Conservation (phyloP, 2,329 filamentous ascomycete species). For the Samsoniella hepiali region DNA sequence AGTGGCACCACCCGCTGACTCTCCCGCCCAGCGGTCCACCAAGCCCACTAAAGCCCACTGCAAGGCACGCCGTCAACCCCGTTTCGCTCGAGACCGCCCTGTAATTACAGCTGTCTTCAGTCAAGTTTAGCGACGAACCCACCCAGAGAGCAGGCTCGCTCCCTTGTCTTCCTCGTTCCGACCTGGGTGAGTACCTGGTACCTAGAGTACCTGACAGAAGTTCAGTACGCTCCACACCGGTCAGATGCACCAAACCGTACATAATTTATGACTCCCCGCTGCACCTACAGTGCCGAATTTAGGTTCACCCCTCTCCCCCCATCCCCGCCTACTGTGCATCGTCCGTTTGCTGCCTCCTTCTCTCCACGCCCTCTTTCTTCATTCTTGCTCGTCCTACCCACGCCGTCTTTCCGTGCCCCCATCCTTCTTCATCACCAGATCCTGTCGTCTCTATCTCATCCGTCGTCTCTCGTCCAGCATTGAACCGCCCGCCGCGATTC, state of each 20-base stretch:
- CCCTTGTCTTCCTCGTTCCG: too few relatives aligned
- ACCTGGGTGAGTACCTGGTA: too few relatives aligned
- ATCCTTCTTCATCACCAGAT: neutral
- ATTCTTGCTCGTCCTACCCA: neutral
- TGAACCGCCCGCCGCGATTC: neutral
- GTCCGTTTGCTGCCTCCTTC: neutral
- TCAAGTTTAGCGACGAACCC: neutral
- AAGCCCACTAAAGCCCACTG: neutral
- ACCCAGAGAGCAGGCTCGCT: neutral
- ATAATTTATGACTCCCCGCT: too few relatives aligned
- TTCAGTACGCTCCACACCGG: too few relatives aligned
- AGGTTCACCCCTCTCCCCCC: neutral
- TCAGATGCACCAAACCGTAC: too few relatives aligned
- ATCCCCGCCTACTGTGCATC: neutral
- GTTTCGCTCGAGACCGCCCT: neutral
- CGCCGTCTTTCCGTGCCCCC: neutral
- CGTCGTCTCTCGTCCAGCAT: neutral
- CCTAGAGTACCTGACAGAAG: too few relatives aligned
- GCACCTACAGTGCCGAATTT: too few relatives aligned
- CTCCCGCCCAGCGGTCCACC: neutral
- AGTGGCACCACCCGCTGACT: neutral
- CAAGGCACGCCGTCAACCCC: too few relatives aligned
- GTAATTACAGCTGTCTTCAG: neutral
- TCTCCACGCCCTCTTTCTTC: neutral
- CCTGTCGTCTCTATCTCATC: neutral